Percentiles rank a stretch among this genome's conserved stretches.
phyloP scores from a whole-genome alignment of 352 stramenopile species.

The Phytophthora cactorum region DNA sequence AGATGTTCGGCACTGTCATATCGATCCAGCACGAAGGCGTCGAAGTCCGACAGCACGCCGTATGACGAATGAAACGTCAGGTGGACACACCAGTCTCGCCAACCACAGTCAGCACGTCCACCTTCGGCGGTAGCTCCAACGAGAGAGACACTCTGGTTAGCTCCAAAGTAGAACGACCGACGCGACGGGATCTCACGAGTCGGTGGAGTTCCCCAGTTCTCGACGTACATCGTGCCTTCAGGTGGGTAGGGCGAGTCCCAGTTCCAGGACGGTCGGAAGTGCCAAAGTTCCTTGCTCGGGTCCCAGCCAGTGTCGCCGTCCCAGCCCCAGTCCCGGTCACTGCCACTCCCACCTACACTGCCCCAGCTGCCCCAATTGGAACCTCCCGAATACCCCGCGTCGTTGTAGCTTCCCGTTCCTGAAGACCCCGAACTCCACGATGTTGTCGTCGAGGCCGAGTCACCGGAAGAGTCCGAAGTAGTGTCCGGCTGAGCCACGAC shows the following conservation, averaged over 20 bases:
- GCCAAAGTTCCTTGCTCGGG: slow-evolving; percentile 19
- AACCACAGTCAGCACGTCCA: slow-evolving; percentile 13
- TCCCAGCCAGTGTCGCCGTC: slow-evolving; percentile 15
- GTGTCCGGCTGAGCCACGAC: slow-evolving; percentile 5
- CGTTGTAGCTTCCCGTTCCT: slow-evolving; percentile 5
- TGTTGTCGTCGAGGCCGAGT: slow-evolving; percentile 2
- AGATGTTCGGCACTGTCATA: slow-evolving; percentile 28
- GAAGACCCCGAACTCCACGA: slow-evolving; percentile 5
- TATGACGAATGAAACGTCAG: slow-evolving; percentile 55
- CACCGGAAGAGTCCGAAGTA: slow-evolving; percentile 2
- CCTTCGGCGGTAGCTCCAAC: slow-evolving; percentile 12
- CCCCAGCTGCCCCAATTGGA: slow-evolving; percentile 12
- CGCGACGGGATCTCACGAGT: slow-evolving; percentile 17
- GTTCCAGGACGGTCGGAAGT: slow-evolving; percentile 27
- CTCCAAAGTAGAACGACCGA: slow-evolving; percentile 21
- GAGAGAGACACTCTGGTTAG: slow-evolving; percentile 15
- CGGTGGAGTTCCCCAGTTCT: slow-evolving; percentile 24
- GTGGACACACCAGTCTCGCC: slow-evolving; percentile 32
- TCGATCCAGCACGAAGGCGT: slow-evolving; percentile 58
- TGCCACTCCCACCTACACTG: slow-evolving; percentile 21
- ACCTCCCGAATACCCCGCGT: slow-evolving; percentile 8
- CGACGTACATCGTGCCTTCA: slow-evolving; percentile 27
- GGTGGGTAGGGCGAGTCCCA: slow-evolving; percentile 34
- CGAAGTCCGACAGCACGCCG: slow-evolving; percentile 52
- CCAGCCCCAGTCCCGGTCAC: slow-evolving; percentile 21